Conservation (phyloP, 1,139 yeast species). For the Candida buenavistaensis region DNA sequence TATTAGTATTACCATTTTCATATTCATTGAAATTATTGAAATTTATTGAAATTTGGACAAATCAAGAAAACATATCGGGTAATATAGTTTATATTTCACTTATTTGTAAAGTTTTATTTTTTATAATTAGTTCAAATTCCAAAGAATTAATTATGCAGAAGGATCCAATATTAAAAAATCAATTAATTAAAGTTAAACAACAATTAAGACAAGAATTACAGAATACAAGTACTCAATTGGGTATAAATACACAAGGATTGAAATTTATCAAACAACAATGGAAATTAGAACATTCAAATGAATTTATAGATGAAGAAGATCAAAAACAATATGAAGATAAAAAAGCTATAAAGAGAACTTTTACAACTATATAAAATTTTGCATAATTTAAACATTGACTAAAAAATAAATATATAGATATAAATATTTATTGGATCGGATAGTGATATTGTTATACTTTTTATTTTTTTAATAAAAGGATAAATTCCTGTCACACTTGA, state of each 20-base stretch:
- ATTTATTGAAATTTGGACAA: conserved; percentile 78
- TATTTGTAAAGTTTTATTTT: conserved; percentile 73
- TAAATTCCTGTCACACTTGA: too few relatives aligned
- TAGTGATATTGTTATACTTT: neutral
- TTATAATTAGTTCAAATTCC: conserved; percentile 70
- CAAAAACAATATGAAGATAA: conserved; percentile 56
- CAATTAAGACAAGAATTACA: conserved; percentile 57
- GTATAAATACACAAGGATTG: conserved; percentile 87
- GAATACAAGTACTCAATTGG: conserved; percentile 59
- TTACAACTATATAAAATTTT: conserved; percentile 35
- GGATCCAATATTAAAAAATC: conserved; percentile 60
- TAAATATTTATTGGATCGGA: neutral
- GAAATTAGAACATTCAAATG: conserved; percentile 71
- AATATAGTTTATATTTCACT: conserved; percentile 55
- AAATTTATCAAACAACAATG: conserved; percentile 74
- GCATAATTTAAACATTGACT: too few relatives aligned
- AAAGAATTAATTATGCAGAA: conserved; percentile 70
- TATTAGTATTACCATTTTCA: conserved; percentile 86
- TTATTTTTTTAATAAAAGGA: too few relatives aligned
- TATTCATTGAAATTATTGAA: conserved; percentile 68
- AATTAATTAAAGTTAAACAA: conserved; percentile 56
- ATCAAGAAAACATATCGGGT: conserved; percentile 40
- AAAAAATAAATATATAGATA: too few relatives aligned
- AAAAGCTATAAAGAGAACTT: conserved; percentile 68
- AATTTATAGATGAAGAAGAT: conserved; percentile 71